These are phyloP conservation scores for Hyphodiscus sp. DNA, from an alignment of 2,329 filamentous ascomycete species.

Conservation along the genomic window DNA sequence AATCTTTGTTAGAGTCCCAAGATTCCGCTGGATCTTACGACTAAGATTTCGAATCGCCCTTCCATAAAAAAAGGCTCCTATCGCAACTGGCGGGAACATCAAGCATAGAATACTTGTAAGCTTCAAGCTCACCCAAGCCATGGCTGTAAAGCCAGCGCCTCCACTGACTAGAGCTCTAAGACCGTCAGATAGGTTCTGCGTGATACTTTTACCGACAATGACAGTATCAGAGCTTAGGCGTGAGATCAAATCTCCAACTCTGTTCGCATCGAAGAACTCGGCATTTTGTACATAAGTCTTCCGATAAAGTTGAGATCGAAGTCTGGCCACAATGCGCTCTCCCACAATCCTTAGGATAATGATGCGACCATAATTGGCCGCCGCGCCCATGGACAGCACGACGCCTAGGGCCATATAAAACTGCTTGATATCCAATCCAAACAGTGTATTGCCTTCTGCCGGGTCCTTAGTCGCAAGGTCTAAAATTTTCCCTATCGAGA, in stretches of 20 bases:
- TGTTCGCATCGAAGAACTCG: constrained; percentile 97
- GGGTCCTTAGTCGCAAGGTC: constrained; percentile 77
- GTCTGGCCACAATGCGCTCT: constrained; percentile 84
- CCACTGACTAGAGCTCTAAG: constrained; percentile 85
- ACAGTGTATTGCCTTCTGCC: constrained; percentile 61
- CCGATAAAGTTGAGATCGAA: constrained; percentile 84
- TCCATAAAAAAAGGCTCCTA: constrained; percentile 89
- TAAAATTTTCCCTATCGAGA: constrained; percentile 92
- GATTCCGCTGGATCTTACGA: constrained; percentile 85
- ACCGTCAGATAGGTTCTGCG: constrained; percentile 96
- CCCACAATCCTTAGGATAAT: constrained; percentile 90
- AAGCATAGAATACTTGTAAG: constrained; percentile 80
- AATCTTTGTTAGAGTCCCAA: constrained; percentile 91
- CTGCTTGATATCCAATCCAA: constrained; percentile 77
- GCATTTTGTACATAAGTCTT: constrained; percentile 95
- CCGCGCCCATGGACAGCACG: constrained; percentile 75
- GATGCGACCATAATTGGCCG: constrained; percentile 89
- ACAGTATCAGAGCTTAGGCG: constrained; percentile 93
- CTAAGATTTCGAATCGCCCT: constrained; percentile 83
- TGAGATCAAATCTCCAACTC: constrained; percentile 93
- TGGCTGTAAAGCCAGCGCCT: constrained; percentile 79
- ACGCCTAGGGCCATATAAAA: constrained; percentile 79
- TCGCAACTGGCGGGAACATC: constrained; percentile 84
- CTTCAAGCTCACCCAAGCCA: constrained; percentile 93
- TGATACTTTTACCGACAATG: constrained; percentile 97